Conservation (phyloP, 768 basidiomycete genomes). For the Rhodotorula diobovata region DNA sequence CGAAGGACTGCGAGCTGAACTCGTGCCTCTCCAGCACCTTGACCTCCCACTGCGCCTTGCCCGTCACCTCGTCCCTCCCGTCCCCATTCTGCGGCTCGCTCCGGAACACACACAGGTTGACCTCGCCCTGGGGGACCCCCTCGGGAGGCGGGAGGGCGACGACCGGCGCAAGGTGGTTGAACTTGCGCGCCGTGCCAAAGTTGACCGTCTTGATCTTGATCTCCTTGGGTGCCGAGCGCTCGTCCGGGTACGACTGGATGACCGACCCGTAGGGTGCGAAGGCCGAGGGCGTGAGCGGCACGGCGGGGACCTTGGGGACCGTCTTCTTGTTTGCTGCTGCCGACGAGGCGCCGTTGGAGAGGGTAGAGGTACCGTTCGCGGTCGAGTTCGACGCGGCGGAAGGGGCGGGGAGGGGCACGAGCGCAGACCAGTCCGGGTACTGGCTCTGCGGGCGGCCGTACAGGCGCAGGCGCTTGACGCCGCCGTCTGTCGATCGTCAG, state of each 20-base stretch:
- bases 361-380: slow-evolving; percentile 1
- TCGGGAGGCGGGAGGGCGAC: slow-evolving; percentile 47
- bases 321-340: slow-evolving; percentile 47
- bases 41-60: slow-evolving; percentile 53
- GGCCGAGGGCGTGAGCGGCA: slow-evolving; percentile 72
- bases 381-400: background rate
- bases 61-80: slow-evolving; percentile 46
- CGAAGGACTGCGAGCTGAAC: slow-evolving; percentile 84
- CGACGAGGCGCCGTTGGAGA: slow-evolving; percentile 5
- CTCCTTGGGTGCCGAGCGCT: slow-evolving; percentile 56
- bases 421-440: slow-evolving; percentile 9
- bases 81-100: slow-evolving; percentile 61
- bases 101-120: slow-evolving; percentile 70
- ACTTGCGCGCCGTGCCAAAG: slow-evolving; percentile 83
- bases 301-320: slow-evolving; percentile 46
- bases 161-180: slow-evolving; percentile 79
- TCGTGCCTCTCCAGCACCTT: slow-evolving; percentile 81
- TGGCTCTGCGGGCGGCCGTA: slow-evolving; percentile 57
- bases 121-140: slow-evolving; percentile 50
- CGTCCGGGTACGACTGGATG: slow-evolving; percentile 75
- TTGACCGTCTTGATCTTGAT: slow-evolving; percentile 74
- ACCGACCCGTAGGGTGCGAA: slow-evolving; percentile 88
- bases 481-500: no score
- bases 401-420: slow-evolving; percentile 15
- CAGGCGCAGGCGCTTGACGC: slow-evolving; percentile 85